Evolutionary conservation across 2,329 filamentous ascomycete species (phyloP).

Genomic region (Claviceps monticola): DNA sequence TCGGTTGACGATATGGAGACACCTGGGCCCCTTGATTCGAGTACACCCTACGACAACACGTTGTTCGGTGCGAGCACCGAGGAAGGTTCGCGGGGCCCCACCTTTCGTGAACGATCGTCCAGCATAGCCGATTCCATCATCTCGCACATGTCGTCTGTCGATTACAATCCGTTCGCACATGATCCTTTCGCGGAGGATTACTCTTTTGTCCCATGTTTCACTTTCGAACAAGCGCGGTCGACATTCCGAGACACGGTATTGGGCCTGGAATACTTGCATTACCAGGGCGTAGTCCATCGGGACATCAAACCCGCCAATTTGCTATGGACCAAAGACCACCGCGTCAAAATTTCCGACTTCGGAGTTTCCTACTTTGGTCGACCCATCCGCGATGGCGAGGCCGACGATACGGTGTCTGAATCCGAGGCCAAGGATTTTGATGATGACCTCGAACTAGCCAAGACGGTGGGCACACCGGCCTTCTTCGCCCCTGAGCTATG

Average conservation of each 20-base stretch:
- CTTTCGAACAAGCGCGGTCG: conserved; percentile 64
- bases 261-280: conserved; percentile 85
- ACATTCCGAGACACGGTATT: conserved; percentile 88
- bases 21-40: conserved; percentile 37
- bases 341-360: conserved; percentile 97
- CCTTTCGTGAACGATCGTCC: conserved; percentile 53
- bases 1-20: conserved; percentile 42
- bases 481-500: conserved; percentile 97
- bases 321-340: conserved; percentile 69
- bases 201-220: conserved; percentile 87
- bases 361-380: conserved; percentile 94
- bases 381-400: conserved; percentile 69
- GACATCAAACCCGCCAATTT: conserved; percentile 87
- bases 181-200: conserved; percentile 72
- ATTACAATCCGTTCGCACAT: conserved; percentile 42
- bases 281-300: conserved; percentile 70
- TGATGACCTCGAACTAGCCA: conserved; percentile 89
- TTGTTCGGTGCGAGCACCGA: conserved; percentile 61
- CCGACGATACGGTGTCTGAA: conserved; percentile 60
- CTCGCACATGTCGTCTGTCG: conserved; percentile 53
- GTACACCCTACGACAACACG: conserved; percentile 52
- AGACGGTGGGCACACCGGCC: conserved; percentile 92
- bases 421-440: conserved; percentile 79
- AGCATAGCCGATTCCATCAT: conserved; percentile 70
- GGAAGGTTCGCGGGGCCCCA: conserved; percentile 39